Percentiles rank a stretch among this genome's conserved stretches.
Conservation (phyloP, 208 protist genomes). For the Acanthamoeba healyi region DNA sequence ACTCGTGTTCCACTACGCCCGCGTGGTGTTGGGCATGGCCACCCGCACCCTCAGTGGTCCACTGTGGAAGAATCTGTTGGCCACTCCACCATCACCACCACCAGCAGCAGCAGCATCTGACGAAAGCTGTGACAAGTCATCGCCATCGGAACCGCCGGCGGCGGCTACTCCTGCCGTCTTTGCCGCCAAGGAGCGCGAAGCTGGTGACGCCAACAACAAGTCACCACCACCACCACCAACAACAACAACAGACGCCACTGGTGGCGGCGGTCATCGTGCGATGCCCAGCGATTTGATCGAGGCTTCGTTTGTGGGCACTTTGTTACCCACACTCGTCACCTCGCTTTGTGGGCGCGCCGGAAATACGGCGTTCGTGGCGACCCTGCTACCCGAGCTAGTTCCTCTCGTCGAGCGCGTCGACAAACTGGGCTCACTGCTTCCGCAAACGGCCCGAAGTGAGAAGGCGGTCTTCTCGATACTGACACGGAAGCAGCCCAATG, state of each 20-base stretch:
- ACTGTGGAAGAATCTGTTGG: neutral
- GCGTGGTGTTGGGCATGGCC: slow-evolving; percentile 24
- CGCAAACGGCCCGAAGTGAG: neutral
- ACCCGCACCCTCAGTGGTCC: neutral
- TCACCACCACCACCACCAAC: neutral
- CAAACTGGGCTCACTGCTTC: neutral
- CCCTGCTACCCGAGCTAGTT: slow-evolving; percentile 15
- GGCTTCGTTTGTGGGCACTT: neutral
- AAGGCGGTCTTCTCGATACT: neutral
- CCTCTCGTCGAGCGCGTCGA: slow-evolving; percentile 33
- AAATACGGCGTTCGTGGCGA: neutral
- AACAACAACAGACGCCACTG: neutral
- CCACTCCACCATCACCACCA: no score
- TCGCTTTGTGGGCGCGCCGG: neutral
- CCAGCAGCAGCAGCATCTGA: neutral
- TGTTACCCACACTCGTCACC: slow-evolving; percentile 44
- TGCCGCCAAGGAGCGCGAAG: slow-evolving; percentile 4
- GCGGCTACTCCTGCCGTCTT: neutral
- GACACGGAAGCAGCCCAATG: neutral
- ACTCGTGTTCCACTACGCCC: neutral
- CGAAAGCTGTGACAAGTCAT: neutral
- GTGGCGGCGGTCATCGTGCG: no score
- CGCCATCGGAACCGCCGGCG: neutral
- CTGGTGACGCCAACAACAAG: no score
- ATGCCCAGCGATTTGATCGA: neutral